These are phyloP conservation scores for Phytophthora pistaciae DNA, from an alignment of 352 stramenopile species.

Conservation along the genomic window DNA sequence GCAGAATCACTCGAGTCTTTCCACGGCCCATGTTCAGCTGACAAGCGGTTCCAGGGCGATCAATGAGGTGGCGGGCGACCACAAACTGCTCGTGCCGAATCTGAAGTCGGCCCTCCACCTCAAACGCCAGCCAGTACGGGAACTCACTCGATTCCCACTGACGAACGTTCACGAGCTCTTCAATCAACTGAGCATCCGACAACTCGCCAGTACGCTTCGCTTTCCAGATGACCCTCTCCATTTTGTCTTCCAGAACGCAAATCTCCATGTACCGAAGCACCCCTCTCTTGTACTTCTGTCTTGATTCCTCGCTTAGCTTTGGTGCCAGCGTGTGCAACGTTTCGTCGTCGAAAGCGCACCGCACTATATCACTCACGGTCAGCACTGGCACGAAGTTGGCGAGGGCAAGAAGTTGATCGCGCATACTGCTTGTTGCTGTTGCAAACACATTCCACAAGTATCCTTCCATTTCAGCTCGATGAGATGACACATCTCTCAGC, in stretches of 20 bases:
- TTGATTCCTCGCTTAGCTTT: slow-evolving; percentile 24
- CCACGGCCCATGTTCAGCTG: slow-evolving; percentile 91
- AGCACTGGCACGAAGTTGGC: slow-evolving; percentile 36
- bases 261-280: slow-evolving; percentile 58
- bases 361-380: slow-evolving; percentile 51
- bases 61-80: slow-evolving; percentile 78
- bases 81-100: slow-evolving; percentile 87
- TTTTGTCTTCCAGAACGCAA: slow-evolving; percentile 83
- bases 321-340: slow-evolving; percentile 39
- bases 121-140: slow-evolving; percentile 90
- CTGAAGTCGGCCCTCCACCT: slow-evolving; percentile 82
- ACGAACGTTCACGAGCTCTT: slow-evolving; percentile 61
- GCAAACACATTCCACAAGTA: slow-evolving; percentile 20
- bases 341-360: slow-evolving; percentile 44
- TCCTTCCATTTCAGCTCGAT: slow-evolving; percentile 22
- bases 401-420: slow-evolving; percentile 26
- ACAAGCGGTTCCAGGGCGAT: slow-evolving; percentile 68
- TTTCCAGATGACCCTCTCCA: slow-evolving; percentile 47
- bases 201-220: slow-evolving; percentile 4
- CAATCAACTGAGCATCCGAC: slow-evolving; percentile 44
- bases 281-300: slow-evolving; percentile 27
- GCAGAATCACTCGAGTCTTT: slow-evolving; percentile 91
- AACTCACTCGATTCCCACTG: slow-evolving; percentile 62
- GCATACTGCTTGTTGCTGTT: slow-evolving; percentile 10
- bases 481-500: slow-evolving; percentile 27